These are phyloP conservation scores for Astrothelium macrocarpum DNA, from an alignment of 495 filamentous ascomycete species.

Conservation along the genomic window DNA sequence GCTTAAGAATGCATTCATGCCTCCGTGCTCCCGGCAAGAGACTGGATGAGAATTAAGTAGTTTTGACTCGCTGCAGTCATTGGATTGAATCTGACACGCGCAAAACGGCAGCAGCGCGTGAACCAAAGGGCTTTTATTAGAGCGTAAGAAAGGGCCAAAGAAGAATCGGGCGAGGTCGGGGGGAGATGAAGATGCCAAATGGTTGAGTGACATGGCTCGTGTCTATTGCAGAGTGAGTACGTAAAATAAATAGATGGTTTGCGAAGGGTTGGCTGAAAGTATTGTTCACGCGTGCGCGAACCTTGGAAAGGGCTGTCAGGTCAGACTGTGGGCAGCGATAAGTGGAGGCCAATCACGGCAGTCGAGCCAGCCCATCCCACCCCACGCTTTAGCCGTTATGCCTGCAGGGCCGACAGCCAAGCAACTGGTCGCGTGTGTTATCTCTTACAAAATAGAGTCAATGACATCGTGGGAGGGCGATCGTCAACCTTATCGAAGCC, in stretches of 20 bases:
- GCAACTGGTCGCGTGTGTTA: background rate
- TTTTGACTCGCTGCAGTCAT: background rate
- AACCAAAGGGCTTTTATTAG: background rate
- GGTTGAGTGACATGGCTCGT: background rate
- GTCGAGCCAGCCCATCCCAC: background rate
- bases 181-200: background rate
- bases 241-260: background rate
- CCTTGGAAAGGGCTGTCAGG: background rate
- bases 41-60: background rate
- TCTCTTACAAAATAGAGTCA: background rate
- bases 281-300: background rate
- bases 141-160: background rate
- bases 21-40: background rate
- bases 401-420: background rate
- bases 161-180: background rate
- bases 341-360: background rate
- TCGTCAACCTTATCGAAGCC: background rate
- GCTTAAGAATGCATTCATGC: background rate
- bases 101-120: background rate
- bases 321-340: background rate
- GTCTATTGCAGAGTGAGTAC: background rate
- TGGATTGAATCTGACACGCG: background rate
- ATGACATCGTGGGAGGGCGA: background rate
- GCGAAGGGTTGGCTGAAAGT: background rate
- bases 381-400: background rate